A percentile compares a stretch with the other conserved stretches of the same genome.
Evolutionary conservation across 1,139 yeast genomes (phyloP).

Genomic region (Pichia sp.): DNA sequence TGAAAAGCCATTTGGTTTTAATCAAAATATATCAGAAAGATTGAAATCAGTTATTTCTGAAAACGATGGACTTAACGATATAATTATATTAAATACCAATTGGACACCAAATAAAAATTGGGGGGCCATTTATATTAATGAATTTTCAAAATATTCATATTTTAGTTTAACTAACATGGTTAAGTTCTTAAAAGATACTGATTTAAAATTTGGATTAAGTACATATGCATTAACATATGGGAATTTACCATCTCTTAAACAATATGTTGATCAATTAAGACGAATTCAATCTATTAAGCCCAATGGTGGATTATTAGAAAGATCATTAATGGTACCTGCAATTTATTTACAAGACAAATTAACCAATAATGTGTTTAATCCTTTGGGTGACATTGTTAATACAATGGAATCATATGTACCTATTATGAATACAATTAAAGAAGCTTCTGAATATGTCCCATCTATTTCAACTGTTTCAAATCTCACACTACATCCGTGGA

Average conservation of each 20-base stretch:
- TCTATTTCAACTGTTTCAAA: conserved; percentile 5
- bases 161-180: conserved; percentile 14
- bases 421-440: conserved; percentile 3
- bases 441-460: conserved; percentile 2
- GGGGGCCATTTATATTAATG: conserved; percentile 23
- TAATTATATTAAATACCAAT: conserved; percentile 24
- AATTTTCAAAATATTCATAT: conserved; percentile 1
- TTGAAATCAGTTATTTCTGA: conserved; percentile 12
- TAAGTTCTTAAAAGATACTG: conserved; percentile 25
- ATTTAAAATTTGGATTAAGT: conserved; percentile 25
- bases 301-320: conserved; percentile 21
- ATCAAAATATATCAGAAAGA: conserved; percentile 18
- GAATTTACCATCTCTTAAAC: conserved; percentile 24
- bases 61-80: conserved; percentile 17
- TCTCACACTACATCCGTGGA: conserved; percentile 9
- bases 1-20: conserved; percentile 25
- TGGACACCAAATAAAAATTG: conserved; percentile 27
- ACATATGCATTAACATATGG: conserved; percentile 22
- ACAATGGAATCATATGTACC: conserved; percentile 22
- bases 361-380: conserved; percentile 25
- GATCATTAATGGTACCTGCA: conserved; percentile 26
- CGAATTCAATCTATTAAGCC: conserved; percentile 17
- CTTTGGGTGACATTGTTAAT: conserved; percentile 22
- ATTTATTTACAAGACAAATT: conserved; percentile 24
- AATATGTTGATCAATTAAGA: conserved; percentile 17